A percentile compares a stretch with the other conserved stretches of the same genome.
Conservation (phyloP, 768 basidiomycete genomes). For the Kwoniella pini region DNA sequence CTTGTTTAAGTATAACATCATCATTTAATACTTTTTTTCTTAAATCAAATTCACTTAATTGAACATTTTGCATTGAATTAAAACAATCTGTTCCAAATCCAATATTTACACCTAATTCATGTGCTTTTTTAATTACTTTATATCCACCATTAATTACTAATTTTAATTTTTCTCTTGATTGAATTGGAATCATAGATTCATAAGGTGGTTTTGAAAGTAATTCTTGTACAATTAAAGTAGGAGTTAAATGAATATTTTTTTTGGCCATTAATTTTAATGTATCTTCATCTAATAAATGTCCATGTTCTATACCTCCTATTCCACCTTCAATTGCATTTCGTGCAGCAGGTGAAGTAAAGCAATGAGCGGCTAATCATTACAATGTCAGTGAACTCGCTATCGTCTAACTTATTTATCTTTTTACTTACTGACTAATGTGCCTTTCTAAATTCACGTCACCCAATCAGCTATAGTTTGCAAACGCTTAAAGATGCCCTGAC, state of each 20-base stretch:
- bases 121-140: conserved; percentile 28
- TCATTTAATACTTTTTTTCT: conserved; percentile 54
- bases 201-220: conserved; percentile 26
- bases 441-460: conserved; percentile 13
- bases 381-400: too few species aligned
- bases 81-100: conserved; percentile 31
- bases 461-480: not conserved
- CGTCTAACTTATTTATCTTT: too few species aligned
- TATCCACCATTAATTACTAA: conserved; percentile 27
- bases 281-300: conserved; percentile 34
- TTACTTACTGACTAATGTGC: conserved; percentile 24
- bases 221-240: conserved; percentile 35
- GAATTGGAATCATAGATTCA: conserved; percentile 22
- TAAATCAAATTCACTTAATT: conserved; percentile 30
- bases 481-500: not conserved
- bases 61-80: conserved; percentile 24
- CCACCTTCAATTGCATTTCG: conserved; percentile 31
- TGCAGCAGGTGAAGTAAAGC: conserved; percentile 26
- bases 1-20: conserved; percentile 55
- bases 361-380: conserved; percentile 22
- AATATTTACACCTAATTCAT: conserved; percentile 30
- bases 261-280: conserved; percentile 32
- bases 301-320: conserved; percentile 37
- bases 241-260: conserved; percentile 32
- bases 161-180: conserved; percentile 23